Conservation (phyloP, 805 yeast genomes). For the Ogataea haglerorum region DNA sequence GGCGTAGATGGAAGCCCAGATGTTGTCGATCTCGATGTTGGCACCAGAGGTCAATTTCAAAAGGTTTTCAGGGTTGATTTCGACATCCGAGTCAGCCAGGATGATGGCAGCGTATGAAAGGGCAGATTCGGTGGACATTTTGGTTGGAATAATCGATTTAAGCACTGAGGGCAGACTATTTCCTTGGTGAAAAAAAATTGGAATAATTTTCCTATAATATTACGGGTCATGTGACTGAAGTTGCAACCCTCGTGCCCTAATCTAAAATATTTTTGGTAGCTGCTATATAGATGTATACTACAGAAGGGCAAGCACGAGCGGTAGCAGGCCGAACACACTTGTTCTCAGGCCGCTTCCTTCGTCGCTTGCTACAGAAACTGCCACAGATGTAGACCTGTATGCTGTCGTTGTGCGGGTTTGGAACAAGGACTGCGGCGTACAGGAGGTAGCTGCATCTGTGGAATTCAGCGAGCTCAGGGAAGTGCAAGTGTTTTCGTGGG, state of each 20-base stretch:
- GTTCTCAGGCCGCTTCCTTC: not conserved
- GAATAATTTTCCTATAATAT: slow-evolving; percentile 8
- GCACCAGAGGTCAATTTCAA: slow-evolving; percentile 71
- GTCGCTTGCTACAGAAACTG: slow-evolving; percentile 1
- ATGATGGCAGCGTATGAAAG: slow-evolving; percentile 97
- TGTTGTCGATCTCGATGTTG: slow-evolving; percentile 68
- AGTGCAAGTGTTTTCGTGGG: slow-evolving; percentile 3
- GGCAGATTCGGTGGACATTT: slow-evolving; percentile 86
- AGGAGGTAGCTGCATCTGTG: not conserved
- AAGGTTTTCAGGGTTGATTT: slow-evolving; percentile 82
- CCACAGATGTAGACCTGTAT: not conserved
- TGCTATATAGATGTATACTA: not conserved
- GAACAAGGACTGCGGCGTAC: not conserved
- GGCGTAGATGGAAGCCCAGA: slow-evolving; percentile 82
- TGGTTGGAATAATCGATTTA: slow-evolving; percentile 43
- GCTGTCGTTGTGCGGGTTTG: no score
- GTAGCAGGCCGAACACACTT: not conserved
- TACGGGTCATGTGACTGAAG: slow-evolving; percentile 3
- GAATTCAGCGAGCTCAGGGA: not conserved
- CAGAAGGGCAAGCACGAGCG: slow-evolving; percentile 7
- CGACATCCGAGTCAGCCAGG: slow-evolving; percentile 95
- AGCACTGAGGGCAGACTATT: slow-evolving; percentile 42
- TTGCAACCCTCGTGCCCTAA: slow-evolving; percentile 4
- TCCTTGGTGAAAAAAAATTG: slow-evolving; percentile 23
- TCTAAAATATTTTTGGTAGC: slow-evolving; percentile 1